These are phyloP conservation scores for Phlegmacium glaucopus DNA, from an alignment of 768 basidiomycete species.

Conservation along the genomic window DNA sequence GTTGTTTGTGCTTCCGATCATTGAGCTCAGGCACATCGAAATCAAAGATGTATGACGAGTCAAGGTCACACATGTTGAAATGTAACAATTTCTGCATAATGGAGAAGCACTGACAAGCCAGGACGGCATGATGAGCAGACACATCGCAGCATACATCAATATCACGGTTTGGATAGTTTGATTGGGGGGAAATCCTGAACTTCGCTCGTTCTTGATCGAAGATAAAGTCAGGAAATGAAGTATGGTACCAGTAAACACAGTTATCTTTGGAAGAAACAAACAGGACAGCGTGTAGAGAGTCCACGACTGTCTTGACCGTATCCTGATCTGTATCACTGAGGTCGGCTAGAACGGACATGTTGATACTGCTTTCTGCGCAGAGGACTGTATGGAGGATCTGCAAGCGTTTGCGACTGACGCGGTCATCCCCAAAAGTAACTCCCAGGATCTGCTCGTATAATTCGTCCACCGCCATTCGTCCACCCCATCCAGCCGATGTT, in stretches of 20 bases:
- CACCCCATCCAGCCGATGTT: not conserved
- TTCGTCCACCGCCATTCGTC: slow-evolving; percentile 6
- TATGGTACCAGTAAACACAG: slow-evolving; percentile 17
- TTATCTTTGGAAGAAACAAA: slow-evolving; percentile 13
- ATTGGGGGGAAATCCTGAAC: too few species aligned
- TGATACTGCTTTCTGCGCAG: slow-evolving; percentile 15
- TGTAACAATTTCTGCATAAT: slow-evolving; percentile 12
- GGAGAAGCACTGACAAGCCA: slow-evolving; percentile 14
- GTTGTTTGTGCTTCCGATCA: slow-evolving; percentile 8
- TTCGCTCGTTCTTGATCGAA: slow-evolving; percentile 9
- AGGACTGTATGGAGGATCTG: slow-evolving; percentile 19
- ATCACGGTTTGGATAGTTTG: not conserved
- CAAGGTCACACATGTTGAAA: slow-evolving; percentile 20
- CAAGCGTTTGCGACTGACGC: slow-evolving; percentile 5
- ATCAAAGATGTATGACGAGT: slow-evolving; percentile 16
- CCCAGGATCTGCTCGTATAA: slow-evolving; percentile 13
- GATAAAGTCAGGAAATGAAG: slow-evolving; percentile 20
- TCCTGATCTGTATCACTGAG: slow-evolving; percentile 3
- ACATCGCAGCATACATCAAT: slow-evolving; percentile 9
- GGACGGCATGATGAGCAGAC: slow-evolving; percentile 7
- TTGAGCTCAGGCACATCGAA: not conserved
- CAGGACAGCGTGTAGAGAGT: slow-evolving; percentile 16
- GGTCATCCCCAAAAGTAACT: slow-evolving; percentile 10
- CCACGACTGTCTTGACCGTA: not conserved
- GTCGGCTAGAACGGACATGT: slow-evolving; percentile 9